These are phyloP conservation scores for Claviceps quebecensis DNA, from an alignment of 2,329 filamentous ascomycete genomes.

Conservation along the genomic window DNA sequence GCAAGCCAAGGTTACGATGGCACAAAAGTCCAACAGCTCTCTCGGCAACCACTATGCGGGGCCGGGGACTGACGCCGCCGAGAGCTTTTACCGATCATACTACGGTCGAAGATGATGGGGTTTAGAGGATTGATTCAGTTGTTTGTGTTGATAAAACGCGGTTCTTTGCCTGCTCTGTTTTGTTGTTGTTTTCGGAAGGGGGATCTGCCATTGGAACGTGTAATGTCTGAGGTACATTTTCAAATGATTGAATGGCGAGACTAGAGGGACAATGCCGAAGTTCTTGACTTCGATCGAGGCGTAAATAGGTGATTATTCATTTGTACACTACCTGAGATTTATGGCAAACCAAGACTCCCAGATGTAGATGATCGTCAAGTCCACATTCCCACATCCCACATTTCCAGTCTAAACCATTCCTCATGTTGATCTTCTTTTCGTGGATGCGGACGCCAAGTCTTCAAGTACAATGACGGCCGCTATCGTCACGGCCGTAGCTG, in stretches of 20 bases:
- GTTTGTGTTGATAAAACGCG: neutral
- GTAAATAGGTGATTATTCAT: conserved; percentile 13
- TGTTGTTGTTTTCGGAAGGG: neutral
- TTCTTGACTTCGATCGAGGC: conserved; percentile 8
- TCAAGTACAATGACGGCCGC: neutral
- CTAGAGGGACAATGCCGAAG: conserved; percentile 5
- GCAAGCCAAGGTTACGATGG: conserved; percentile 66
- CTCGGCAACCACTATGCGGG: conserved; percentile 43
- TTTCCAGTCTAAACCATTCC: neutral
- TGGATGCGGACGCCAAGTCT: neutral
- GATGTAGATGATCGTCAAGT: conserved; percentile 9
- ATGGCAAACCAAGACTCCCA: conserved; percentile 10
- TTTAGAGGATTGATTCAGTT: neutral
- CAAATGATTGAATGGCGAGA: conserved; percentile 3
- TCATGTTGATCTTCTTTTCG: neutral
- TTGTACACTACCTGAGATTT: conserved; percentile 26
- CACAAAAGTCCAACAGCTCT: conserved; percentile 63
- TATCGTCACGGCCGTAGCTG: neutral
- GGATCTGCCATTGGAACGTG: neutral
- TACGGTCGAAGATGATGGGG: conserved; percentile 51
- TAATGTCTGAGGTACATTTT: conserved; percentile 1
- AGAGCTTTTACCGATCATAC: conserved; percentile 85
- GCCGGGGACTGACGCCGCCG: conserved; percentile 56
- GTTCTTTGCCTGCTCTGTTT: neutral
- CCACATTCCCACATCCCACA: conserved; percentile 6